These are phyloP conservation scores for Zarea fungicola DNA, from an alignment of 2,329 filamentous ascomycete genomes.

Conservation along the genomic window DNA sequence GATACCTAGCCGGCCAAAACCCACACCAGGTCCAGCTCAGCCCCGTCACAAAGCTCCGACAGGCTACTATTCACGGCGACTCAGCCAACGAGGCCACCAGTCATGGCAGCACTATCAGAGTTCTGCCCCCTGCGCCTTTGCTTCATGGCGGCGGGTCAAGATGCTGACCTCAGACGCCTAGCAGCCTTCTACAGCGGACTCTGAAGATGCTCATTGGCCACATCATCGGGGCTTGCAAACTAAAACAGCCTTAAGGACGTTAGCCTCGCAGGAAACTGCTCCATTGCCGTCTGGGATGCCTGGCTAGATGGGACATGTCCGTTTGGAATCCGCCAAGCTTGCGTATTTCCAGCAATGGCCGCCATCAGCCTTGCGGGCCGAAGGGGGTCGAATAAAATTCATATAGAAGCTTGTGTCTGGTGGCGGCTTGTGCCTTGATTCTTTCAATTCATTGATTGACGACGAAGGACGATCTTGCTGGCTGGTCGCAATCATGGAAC, in stretches of 20 bases:
- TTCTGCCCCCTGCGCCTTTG: too few species aligned
- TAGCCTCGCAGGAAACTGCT: too few species aligned
- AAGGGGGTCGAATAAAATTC: not conserved
- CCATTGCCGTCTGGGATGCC: not conserved
- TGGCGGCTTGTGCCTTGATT: not conserved
- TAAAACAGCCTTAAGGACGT: not conserved
- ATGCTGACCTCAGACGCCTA: slow-evolving; percentile 1
- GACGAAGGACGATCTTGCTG: not conserved
- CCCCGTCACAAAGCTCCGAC: not conserved
- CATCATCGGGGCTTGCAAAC: too few species aligned
- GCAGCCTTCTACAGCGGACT: not conserved
- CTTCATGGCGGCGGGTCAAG: not conserved
- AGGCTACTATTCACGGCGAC: not conserved
- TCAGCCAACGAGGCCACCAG: too few species aligned
- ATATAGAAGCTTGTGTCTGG: not conserved
- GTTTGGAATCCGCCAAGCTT: slow-evolving; percentile 5
- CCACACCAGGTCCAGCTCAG: not conserved
- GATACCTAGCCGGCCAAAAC: not conserved
- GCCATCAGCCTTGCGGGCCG: not conserved
- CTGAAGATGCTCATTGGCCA: not conserved
- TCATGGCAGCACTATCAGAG: too few species aligned
- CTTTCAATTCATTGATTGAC: not conserved
- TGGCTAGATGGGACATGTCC: too few species aligned
- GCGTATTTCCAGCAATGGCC: not conserved
- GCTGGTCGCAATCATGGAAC: slow-evolving; percentile 1